Evolutionary conservation across 1,284 basidiomycete species (phyloP).

Genomic region (Cystobasidiaceae sp.): DNA sequence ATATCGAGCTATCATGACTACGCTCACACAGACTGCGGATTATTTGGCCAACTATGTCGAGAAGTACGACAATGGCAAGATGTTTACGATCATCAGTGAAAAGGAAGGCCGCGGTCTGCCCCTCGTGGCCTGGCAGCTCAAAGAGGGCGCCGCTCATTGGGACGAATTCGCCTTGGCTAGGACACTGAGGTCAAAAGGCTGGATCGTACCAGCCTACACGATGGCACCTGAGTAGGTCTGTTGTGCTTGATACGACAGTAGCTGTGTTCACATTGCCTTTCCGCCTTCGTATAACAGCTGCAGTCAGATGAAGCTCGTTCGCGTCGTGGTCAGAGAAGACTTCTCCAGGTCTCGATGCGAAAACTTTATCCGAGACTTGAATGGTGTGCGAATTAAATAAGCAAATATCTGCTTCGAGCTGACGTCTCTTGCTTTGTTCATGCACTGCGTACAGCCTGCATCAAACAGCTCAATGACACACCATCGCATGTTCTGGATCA

Average conservation of each 20-base stretch:
- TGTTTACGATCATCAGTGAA: constrained; percentile 42
- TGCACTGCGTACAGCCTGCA: neutral
- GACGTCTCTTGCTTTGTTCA: neutral
- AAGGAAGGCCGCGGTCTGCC: constrained; percentile 40
- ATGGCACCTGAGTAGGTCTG: constrained; percentile 37
- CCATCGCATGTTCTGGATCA: constrained; percentile 34
- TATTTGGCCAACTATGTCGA: constrained; percentile 38
- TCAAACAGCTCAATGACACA: constrained; percentile 35
- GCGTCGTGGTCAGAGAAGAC: constrained; percentile 45
- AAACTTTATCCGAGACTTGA: constrained; percentile 41
- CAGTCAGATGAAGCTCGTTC: constrained; percentile 34
- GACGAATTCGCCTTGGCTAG: constrained; percentile 40
- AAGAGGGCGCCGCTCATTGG: constrained; percentile 28
- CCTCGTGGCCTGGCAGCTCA: constrained; percentile 44
- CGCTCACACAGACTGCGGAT: constrained; percentile 39
- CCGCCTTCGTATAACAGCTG: too few species aligned
- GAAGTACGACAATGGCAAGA: constrained; percentile 37
- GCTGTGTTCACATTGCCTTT: too few species aligned
- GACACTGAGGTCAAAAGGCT: constrained; percentile 39
- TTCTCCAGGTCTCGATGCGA: constrained; percentile 39
- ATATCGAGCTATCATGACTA: constrained; percentile 46
- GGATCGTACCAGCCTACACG: constrained; percentile 43
- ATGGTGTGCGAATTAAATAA: neutral
- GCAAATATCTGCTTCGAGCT: too few species aligned
- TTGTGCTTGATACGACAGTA: neutral